A percentile compares a stretch with the other conserved stretches of the same genome.
Conservation (phyloP, 768 basidiomycete genomes). For the Mycena alexandri region DNA sequence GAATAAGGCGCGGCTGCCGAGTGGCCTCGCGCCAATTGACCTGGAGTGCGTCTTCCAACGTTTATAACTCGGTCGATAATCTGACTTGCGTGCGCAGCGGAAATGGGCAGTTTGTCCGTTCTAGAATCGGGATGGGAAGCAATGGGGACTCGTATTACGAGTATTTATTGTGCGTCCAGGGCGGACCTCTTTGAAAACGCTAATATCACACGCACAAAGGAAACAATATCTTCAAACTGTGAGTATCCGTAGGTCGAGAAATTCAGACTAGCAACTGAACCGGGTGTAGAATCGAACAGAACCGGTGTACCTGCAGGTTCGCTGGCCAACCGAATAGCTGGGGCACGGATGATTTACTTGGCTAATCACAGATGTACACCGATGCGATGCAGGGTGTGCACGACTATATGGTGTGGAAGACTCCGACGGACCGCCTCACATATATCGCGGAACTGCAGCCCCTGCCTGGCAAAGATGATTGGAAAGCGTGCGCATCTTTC, state of each 20-base stretch:
- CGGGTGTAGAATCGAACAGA: conserved; percentile 64
- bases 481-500: conserved; percentile 46
- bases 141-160: conserved; percentile 96
- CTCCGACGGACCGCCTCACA: conserved; percentile 65
- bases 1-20: conserved; percentile 68
- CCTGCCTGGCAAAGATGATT: conserved; percentile 50
- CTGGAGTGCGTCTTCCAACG: conserved; percentile 65
- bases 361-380: conserved; percentile 77
- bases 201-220: conserved; percentile 42
- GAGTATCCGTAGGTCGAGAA: neutral
- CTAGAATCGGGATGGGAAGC: conserved; percentile 91
- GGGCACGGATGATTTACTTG: too few species aligned
- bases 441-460: conserved; percentile 89
- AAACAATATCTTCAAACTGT: conserved; percentile 90
- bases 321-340: neutral
- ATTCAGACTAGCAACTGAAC: neutral
- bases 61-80: neutral
- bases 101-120: conserved; percentile 60
- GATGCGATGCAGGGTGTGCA: conserved; percentile 87
- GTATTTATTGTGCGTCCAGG: conserved; percentile 82
- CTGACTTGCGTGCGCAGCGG: conserved; percentile 27
- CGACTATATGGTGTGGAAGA: conserved; percentile 75
- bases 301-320: conserved; percentile 72
- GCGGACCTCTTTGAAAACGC: neutral
- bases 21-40: conserved; percentile 86